These are phyloP conservation scores for Solanum virginianum DNA, from an alignment of 257 asterid genomes.

Conservation along the genomic window DNA sequence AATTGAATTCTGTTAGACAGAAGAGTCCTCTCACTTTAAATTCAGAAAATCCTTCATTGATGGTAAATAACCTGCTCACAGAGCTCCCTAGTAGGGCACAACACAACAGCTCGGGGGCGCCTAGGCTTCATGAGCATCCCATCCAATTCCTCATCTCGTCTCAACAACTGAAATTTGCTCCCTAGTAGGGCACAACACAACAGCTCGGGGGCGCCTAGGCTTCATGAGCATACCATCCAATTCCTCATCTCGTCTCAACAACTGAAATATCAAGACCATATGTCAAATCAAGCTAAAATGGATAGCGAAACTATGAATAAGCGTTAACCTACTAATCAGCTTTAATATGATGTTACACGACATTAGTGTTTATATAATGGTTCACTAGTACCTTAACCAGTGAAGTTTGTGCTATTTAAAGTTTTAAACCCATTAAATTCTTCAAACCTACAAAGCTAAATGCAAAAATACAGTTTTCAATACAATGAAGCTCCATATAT, in stretches of 20 bases:
- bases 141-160: constrained; percentile 65
- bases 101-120: constrained; percentile 90
- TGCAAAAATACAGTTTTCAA: background rate
- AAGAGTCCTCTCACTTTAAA: background rate
- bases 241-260: constrained; percentile 76
- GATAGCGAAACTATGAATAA: background rate
- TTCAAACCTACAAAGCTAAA: background rate
- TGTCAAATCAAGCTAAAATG: background rate
- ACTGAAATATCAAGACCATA: constrained; percentile 25
- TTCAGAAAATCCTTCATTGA: background rate
- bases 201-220: constrained; percentile 95
- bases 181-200: constrained; percentile 93
- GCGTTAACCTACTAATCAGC: background rate
- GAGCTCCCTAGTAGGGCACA: constrained; percentile 99
- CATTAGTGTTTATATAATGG: background rate
- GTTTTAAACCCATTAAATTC: background rate
- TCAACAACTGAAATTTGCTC: constrained; percentile 78
- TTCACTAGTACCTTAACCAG: background rate
- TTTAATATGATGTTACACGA: background rate
- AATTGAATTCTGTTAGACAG: background rate
- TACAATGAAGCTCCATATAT: background rate
- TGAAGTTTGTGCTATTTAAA: background rate
- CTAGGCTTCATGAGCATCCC: constrained; percentile 90
- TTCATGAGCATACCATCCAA: constrained; percentile 76
- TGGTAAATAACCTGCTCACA: constrained; percentile 66